Base-by-base conservation (phyloP, 2,329 filamentous ascomycete species). In the Exophiala sideris region DNA sequence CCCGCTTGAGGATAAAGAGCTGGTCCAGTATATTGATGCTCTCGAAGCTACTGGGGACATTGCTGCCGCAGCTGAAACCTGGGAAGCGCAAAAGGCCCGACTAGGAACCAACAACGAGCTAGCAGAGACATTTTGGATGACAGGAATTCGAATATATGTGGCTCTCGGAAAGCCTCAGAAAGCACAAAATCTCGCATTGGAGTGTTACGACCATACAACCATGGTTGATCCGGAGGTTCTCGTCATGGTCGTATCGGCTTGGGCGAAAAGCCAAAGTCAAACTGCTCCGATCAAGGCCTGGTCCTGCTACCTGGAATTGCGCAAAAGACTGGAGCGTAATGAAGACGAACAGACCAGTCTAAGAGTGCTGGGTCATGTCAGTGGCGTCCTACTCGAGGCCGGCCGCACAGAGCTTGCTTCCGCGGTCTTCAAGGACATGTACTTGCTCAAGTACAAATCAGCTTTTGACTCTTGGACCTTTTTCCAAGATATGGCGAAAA, bases 401-500 rank as follows among this genome's bases (percentile, higher is more conserved):
- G 81, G 83, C 49, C 78, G 85, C 54, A 76, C 82, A 5, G 80
- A 87, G 56, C 79, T 85, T 56, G 89, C 88, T 1, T 78, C 92
- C 50, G 82, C 83, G 49, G 83, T 89, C 0, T 95, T 95, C 69
- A 88, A 87, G 62, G 89, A 96, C 68, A 95, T 96, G 90, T 91
- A 95, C 84, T 82, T 83, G 53, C 80, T 81, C 3, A 79, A 80
- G 6, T 67, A 71, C 53, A 71, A 72, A 42, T 70, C 70, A 8
- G 66, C 68, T n/a, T 66, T 72, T n/a, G 71, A 76, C 47, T 76
- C 71, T 20, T 71, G 70, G 3, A 65, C 68, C n/a, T 64, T 77
- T n/a, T 79, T 76, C 57, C 36, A 56, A 41, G 46, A 48, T 9
- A 36, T 60, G 11, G 48, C 65, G 24, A 57, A 59, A 36, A 36